Percentiles rank a stretch among this genome's conserved stretches.
Conservation (phyloP, 257 asterid genomes). For the Scutellaria barbata region DNA sequence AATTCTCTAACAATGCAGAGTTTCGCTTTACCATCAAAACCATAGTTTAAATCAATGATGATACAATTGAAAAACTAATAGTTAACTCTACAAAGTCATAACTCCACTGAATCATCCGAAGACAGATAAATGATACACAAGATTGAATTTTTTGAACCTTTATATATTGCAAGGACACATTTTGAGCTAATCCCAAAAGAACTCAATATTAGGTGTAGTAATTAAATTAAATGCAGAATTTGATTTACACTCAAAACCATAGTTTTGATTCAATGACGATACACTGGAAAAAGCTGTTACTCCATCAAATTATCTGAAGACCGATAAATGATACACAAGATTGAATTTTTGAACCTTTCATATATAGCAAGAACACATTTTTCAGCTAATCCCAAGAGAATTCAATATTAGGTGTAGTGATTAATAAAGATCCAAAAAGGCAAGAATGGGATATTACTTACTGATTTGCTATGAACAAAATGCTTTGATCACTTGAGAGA, state of each 20-base stretch:
- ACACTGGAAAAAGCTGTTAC: not conserved
- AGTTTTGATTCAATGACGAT: not conserved
- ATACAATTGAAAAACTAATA: not conserved
- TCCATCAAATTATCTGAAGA: not conserved
- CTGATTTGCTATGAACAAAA: slow-evolving; percentile 66
- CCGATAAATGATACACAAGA: not conserved
- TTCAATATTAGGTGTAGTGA: not conserved
- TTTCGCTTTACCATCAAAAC: not conserved
- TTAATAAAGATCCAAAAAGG: slow-evolving; percentile 19
- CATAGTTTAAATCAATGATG: not conserved
- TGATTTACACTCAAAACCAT: not conserved
- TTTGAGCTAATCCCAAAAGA: not conserved
- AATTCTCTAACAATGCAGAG: not conserved
- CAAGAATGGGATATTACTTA: slow-evolving; percentile 41
- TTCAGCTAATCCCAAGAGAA: not conserved
- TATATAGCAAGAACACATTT: not conserved
- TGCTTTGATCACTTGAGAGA: slow-evolving; percentile 53
- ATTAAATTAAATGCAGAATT: not conserved
- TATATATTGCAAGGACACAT: not conserved
- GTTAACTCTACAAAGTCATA: not conserved
- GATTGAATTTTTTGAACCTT: not conserved
- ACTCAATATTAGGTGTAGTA: not conserved
- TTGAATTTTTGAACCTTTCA: not conserved
- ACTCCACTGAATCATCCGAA: not conserved
- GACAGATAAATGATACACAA: not conserved